phyloP scores from a whole-genome alignment of 176 grass and related monocot genomes.

The Hyparrhenia diplandra region DNA sequence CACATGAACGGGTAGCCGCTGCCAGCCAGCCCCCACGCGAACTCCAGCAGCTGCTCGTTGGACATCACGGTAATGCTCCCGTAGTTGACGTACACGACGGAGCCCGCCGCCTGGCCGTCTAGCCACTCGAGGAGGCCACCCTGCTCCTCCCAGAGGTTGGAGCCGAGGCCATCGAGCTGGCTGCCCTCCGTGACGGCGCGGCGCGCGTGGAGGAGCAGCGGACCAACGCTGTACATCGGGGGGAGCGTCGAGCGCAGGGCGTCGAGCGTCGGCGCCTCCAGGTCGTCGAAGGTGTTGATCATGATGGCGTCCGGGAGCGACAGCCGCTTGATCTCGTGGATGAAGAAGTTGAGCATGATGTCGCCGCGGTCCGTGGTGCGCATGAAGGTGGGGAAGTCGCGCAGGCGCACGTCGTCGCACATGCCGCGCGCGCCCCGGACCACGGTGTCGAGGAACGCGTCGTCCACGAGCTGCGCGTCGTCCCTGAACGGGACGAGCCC shows the following conservation, averaged over 20 bases:
- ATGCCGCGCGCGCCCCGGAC: neutral
- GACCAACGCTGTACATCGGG: neutral
- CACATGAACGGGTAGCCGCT: slow-evolving; percentile 62
- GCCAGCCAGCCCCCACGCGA: neutral
- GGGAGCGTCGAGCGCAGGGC: neutral
- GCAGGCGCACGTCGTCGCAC: neutral
- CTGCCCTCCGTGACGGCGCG: neutral
- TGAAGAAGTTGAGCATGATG: neutral
- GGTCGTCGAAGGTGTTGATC: neutral
- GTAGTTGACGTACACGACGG: neutral
- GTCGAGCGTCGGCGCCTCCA: neutral
- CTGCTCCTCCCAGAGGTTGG: neutral
- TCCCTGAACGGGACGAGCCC: neutral
- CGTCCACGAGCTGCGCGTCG: neutral
- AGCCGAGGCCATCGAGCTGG: neutral
- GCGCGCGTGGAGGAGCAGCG: neutral
- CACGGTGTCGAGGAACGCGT: neutral
- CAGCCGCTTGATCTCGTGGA: neutral
- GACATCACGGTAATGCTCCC: neutral
- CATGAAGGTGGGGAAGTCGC: neutral
- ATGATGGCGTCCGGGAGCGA: neutral
- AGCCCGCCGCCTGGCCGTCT: neutral
- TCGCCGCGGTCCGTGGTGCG: neutral
- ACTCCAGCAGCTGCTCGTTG: neutral
- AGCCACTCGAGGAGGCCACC: neutral